A percentile compares a stretch with the other conserved stretches of the same genome.
Evolutionary conservation across 1,284 basidiomycete genomes (phyloP).

Genomic region (Pseudozyma hubeiensis): DNA sequence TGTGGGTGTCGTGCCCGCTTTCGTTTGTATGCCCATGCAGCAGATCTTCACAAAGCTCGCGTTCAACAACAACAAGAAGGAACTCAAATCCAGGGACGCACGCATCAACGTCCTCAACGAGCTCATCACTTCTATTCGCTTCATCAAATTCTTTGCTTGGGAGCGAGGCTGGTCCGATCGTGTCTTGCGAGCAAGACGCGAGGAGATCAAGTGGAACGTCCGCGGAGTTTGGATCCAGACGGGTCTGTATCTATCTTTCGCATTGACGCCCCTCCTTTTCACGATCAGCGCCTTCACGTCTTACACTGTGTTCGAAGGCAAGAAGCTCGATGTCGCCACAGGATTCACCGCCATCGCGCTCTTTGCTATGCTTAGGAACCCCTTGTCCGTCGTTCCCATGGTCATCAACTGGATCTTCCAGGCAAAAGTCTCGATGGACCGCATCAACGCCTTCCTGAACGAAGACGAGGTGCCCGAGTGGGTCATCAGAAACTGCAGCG

Average conservation of each 20-base stretch:
- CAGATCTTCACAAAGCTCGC: constrained; percentile 28
- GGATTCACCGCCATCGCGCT: constrained; percentile 57
- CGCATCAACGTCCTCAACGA: constrained; percentile 51
- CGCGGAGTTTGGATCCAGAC: constrained; percentile 12
- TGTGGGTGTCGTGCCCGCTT: constrained; percentile 35
- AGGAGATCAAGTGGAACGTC: constrained; percentile 32
- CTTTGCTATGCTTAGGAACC: constrained; percentile 54
- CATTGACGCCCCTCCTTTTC: constrained; percentile 40
- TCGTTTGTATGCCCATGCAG: constrained; percentile 46
- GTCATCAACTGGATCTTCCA: constrained; percentile 69
- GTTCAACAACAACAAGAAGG: constrained; percentile 15
- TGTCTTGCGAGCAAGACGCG: constrained; percentile 20
- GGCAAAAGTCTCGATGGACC: constrained; percentile 80
- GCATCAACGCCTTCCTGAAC: constrained; percentile 81
- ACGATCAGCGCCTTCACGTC: constrained; percentile 48
- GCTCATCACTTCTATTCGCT: constrained; percentile 45
- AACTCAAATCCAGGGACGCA: constrained; percentile 38
- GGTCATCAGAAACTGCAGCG: constrained; percentile 71
- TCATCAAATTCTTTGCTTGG: constrained; percentile 62
- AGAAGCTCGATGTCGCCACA: constrained; percentile 43
- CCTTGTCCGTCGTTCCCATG: constrained; percentile 52
- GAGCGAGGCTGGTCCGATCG: constrained; percentile 44
- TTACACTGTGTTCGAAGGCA: constrained; percentile 44
- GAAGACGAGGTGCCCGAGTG: constrained; percentile 84
- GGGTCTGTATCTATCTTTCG: constrained; percentile 19